phyloP scores from a whole-genome alignment of 257 asterid species.

The Solanum sejunctum region DNA sequence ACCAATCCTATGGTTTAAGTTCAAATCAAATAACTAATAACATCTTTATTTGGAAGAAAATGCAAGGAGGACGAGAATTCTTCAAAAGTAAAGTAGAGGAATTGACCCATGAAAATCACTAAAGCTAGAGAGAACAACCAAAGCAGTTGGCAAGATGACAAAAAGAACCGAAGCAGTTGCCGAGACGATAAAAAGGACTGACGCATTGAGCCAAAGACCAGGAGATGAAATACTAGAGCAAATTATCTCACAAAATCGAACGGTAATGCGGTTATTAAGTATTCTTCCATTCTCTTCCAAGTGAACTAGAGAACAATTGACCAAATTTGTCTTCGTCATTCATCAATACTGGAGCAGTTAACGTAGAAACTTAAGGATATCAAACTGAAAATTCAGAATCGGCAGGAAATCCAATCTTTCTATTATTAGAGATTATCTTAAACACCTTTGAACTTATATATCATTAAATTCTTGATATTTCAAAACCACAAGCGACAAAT shows the following conservation, averaged over 20 bases:
- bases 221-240: background rate
- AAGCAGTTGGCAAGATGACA: background rate
- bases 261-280: background rate
- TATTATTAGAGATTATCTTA: background rate
- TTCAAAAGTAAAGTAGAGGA: background rate
- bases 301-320: background rate
- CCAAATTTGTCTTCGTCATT: background rate
- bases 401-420: background rate
- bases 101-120: background rate
- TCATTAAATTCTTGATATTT: background rate
- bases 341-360: background rate
- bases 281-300: background rate
- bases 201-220: background rate
- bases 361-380: background rate
- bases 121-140: background rate
- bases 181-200: background rate
- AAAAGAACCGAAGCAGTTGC: background rate
- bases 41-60: background rate
- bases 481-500: background rate
- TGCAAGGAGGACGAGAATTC: background rate
- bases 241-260: background rate
- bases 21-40: background rate
- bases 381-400: background rate
- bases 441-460: background rate
- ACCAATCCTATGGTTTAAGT: background rate